Evolutionary conservation across 2,329 filamentous ascomycete genomes (phyloP).

Genomic region (Byssochlamys sp.): DNA sequence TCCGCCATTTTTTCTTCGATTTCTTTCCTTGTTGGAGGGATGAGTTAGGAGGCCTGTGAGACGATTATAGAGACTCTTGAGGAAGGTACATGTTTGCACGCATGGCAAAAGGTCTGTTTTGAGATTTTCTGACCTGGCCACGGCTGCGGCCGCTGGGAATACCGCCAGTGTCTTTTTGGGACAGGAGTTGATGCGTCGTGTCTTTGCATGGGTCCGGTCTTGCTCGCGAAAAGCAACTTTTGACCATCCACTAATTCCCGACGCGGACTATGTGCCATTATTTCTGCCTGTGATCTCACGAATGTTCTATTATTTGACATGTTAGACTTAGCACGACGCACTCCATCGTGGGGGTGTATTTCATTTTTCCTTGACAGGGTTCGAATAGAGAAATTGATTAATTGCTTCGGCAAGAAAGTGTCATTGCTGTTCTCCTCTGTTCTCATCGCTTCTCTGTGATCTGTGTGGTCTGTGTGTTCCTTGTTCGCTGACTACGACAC

Average conservation of each 20-base stretch:
- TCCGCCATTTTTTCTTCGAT: neutral
- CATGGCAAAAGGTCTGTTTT: constrained; percentile 1
- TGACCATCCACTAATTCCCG: constrained; percentile 1
- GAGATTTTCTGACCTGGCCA: constrained; percentile 10
- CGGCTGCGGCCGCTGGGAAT: constrained; percentile 28
- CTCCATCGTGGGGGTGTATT: constrained; percentile 15
- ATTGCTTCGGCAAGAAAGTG: constrained; percentile 4
- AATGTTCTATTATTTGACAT: constrained; percentile 7
- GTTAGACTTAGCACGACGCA: constrained; percentile 16
- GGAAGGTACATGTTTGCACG: constrained; percentile 1
- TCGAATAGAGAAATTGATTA: constrained; percentile 13
- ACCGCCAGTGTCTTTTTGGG: constrained; percentile 15
- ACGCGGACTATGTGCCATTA: constrained; percentile 9
- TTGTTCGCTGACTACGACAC: no score
- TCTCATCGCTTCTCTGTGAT: no score
- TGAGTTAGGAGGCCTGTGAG: neutral
- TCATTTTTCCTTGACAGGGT: constrained; percentile 12
- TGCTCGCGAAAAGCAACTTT: neutral
- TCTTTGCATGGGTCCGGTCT: constrained; percentile 6
- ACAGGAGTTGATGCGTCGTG: constrained; percentile 3
- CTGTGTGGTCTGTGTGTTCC: no score
- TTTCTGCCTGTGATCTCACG: neutral
- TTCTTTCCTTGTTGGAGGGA: neutral
- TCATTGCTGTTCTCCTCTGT: neutral
- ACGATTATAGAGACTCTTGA: neutral